phyloP scores from a whole-genome alignment of 768 basidiomycete genomes.

The Terana coerulea region DNA sequence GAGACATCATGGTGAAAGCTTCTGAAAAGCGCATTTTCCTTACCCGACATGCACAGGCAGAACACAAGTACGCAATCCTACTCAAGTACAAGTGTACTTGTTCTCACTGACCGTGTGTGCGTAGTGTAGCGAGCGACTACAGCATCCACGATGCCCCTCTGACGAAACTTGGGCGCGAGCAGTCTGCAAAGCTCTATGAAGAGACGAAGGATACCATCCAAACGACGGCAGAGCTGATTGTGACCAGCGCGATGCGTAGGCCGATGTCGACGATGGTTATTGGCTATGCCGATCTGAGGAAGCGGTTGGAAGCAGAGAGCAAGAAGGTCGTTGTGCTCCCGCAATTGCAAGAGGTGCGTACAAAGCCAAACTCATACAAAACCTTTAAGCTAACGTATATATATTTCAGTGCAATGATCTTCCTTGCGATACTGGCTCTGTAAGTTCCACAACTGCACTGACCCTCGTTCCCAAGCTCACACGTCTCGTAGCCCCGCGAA shows the following conservation, averaged over 20 bases:
- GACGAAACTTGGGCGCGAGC: slow-evolving; percentile 22
- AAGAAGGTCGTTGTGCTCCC: slow-evolving; percentile 23
- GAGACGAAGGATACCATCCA: slow-evolving; percentile 23
- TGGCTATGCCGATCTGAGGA: slow-evolving; percentile 21
- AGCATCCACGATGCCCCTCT: slow-evolving; percentile 25
- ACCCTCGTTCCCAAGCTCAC: background rate
- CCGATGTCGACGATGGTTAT: slow-evolving; percentile 25
- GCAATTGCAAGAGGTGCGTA: slow-evolving; percentile 24
- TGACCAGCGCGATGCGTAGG: slow-evolving; percentile 23
- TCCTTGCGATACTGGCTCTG: slow-evolving; percentile 27
- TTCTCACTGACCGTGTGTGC: background rate
- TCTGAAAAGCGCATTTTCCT: slow-evolving; percentile 26
- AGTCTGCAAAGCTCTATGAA: slow-evolving; percentile 20
- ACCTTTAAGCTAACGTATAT: background rate
- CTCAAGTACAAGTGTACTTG: background rate
- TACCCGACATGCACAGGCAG: slow-evolving; percentile 26
- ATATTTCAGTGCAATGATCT: slow-evolving; percentile 23
- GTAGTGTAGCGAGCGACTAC: slow-evolving; percentile 23
- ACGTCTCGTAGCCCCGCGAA: slow-evolving; percentile 17
- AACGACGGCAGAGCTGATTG: slow-evolving; percentile 22
- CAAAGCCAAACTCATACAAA: background rate
- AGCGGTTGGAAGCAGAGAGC: slow-evolving; percentile 21
- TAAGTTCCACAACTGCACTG: slow-evolving; percentile 10
- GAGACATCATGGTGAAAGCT: slow-evolving; percentile 16
- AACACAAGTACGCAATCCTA: slow-evolving; percentile 25